Evolutionary conservation across 2,329 filamentous ascomycete genomes (phyloP).

Genomic region (Xylaria sp.): DNA sequence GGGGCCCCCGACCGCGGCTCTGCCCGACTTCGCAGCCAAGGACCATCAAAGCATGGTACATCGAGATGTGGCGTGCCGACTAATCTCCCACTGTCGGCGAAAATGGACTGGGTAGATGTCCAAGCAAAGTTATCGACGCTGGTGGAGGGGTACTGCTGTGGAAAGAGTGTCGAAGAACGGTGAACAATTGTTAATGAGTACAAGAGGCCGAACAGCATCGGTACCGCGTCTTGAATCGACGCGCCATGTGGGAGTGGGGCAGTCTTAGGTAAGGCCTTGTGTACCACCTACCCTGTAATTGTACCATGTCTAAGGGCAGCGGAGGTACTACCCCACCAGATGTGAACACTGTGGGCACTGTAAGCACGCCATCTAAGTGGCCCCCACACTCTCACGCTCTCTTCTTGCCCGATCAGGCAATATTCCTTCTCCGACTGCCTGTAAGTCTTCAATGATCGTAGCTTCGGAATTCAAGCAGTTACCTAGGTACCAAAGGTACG

Average conservation of each 20-base stretch:
- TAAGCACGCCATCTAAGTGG: not conserved
- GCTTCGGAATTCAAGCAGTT: slow-evolving; percentile 7
- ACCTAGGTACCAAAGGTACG: not conserved
- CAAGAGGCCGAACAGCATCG: not conserved
- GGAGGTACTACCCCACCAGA: slow-evolving; percentile 5
- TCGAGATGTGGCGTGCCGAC: slow-evolving; percentile 19
- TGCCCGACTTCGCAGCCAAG: slow-evolving; percentile 23
- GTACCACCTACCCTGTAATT: slow-evolving; percentile 1
- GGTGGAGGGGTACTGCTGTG: not conserved
- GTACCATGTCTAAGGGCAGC: not conserved
- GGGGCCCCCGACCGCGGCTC: slow-evolving; percentile 8
- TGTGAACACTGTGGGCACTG: not conserved
- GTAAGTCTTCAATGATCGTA: not conserved
- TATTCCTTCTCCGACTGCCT: slow-evolving; percentile 19
- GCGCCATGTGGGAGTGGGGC: not conserved
- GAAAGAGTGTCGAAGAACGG: not conserved
- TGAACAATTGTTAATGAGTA: slow-evolving; percentile 14
- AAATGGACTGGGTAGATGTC: not conserved
- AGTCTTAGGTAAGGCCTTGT: not conserved
- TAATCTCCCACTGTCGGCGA: not conserved
- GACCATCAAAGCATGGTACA: slow-evolving; percentile 19
- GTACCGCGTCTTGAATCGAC: slow-evolving; percentile 14
- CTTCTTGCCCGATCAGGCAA: slow-evolving; percentile 23
- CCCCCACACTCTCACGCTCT: not conserved
- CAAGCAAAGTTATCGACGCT: not conserved